Evolutionary conservation across 1,284 basidiomycete genomes (phyloP).

Genomic region (Pseudozyma sp.): DNA sequence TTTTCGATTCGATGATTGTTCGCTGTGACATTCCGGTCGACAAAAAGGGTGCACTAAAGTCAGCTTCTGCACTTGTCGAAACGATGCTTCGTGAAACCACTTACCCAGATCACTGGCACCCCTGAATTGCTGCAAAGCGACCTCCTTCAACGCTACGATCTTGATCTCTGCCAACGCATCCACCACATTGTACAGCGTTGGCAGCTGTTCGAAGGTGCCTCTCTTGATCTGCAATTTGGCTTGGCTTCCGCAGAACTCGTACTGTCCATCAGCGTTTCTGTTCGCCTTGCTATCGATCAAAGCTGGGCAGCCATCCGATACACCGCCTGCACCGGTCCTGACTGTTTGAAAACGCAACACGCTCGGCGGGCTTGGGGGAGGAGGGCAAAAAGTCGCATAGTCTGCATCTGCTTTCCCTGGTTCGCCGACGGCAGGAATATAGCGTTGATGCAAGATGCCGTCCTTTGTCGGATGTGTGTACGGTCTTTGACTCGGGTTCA

Average conservation of each 20-base stretch:
- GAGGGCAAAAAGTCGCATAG: conserved; percentile 47
- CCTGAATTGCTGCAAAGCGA: conserved; percentile 9
- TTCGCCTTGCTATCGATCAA: not conserved
- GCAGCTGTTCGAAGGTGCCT: conserved; percentile 1
- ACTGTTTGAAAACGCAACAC: not conserved
- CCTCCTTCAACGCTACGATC: not conserved
- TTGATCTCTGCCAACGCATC: conserved; percentile 5
- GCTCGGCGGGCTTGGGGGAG: not conserved
- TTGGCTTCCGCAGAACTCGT: not conserved
- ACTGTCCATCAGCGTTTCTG: too few relatives aligned
- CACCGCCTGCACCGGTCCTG: not conserved
- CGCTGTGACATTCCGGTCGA: not conserved
- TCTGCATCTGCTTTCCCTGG: conserved; percentile 60
- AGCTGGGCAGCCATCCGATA: not conserved
- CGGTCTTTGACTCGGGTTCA: conserved; percentile 4
- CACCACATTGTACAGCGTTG: conserved; percentile 5
- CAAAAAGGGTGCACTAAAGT: not conserved
- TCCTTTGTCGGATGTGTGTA: conserved; percentile 51
- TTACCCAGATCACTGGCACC: conserved; percentile 5
- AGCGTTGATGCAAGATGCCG: conserved; percentile 59
- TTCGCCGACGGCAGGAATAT: conserved; percentile 56
- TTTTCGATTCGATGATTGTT: conserved; percentile 6
- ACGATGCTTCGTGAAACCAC: not conserved
- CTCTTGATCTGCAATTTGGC: not conserved
- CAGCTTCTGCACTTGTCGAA: not conserved